Base-by-base conservation (phyloP, 2,329 filamentous ascomycete species). In the Colletotrichum cordylinicola region DNA sequence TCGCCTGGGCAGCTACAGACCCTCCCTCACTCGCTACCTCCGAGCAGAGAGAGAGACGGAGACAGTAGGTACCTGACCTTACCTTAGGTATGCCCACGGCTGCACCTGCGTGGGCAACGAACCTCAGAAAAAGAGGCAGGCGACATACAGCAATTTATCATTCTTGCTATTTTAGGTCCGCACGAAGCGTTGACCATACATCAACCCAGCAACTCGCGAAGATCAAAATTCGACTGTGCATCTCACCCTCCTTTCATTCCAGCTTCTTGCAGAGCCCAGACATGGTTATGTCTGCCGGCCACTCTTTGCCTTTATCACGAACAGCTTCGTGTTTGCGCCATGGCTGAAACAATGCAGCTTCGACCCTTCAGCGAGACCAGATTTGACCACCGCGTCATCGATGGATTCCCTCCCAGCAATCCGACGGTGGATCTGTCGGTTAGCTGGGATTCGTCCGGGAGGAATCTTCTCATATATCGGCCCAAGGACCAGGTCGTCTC, bases 401-500 rank as follows among this genome's bases (percentile, higher is more conserved):
- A 88, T 43, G 86, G 88, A 62, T 90, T 94, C 67, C 88, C 96
- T 39, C 90, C 93, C 31, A 95, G 94, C 84, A 98, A 95, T 84
- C 95, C 96, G 18, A 94, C 93, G 10, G 94, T 98, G 87, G 95
- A 98, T 84, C 89, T 98, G 61, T 89, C 94, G n/a, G 93, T 93
- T 7, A 89, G 96, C 15, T 86, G 86, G 83, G 94, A 94, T 15
- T 91, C 90, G n/a, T 88, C 90, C 18, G 91, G 92, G 76, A 92
- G 92, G 65, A 92, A 92, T 66, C 87, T 98, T 21, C 90, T 94
- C 78, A 92, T 98, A 58, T 96, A 94, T 84, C 91, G 96, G 65
- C 90, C 96, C 18, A 95, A 94, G 76, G 94, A 93, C 2, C 95
- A 98, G 78, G 79, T 87, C 9, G 90, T 92, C 12, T 88, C 89